Percentiles rank a stretch among this genome's conserved stretches.
phyloP scores from a whole-genome alignment of 192 early-diverging fungal genomes.

The Obelidium mucronatum region DNA sequence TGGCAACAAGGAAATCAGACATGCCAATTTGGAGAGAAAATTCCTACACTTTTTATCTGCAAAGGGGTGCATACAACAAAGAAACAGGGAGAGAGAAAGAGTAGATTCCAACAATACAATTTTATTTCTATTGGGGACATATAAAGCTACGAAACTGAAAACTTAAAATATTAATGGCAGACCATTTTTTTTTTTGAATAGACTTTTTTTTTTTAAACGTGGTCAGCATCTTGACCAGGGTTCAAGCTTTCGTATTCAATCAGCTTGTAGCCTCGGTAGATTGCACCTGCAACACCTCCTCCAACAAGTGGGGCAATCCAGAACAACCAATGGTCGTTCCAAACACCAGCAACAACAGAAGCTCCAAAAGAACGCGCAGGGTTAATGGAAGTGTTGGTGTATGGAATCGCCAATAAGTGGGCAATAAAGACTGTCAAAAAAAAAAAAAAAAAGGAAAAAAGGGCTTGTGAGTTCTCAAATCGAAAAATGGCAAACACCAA shows the following conservation, averaged over 20 bases:
- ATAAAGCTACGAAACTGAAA: not conserved
- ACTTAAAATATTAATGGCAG: too few relatives aligned
- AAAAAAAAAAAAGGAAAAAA: conserved; percentile 25
- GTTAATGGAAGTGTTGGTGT: conserved; percentile 66
- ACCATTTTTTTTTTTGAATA: not conserved
- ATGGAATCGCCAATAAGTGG: conserved; percentile 51
- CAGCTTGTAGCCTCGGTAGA: conserved; percentile 36
- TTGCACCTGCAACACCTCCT: conserved; percentile 42
- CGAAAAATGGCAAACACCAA: not conserved
- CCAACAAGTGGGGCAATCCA: conserved; percentile 53
- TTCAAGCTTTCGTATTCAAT: conserved; percentile 41
- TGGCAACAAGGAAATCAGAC: not conserved
- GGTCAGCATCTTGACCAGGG: conserved; percentile 28
- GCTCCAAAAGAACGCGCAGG: conserved; percentile 72
- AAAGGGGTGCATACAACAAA: not conserved
- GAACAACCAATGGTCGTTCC: conserved; percentile 68
- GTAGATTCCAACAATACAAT: not conserved
- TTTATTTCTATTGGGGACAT: not conserved
- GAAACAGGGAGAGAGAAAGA: not conserved
- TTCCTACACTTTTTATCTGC: not conserved
- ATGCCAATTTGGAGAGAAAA: not conserved
- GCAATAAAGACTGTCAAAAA: conserved; percentile 43
- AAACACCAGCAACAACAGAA: conserved; percentile 55
- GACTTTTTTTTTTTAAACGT: too few relatives aligned
- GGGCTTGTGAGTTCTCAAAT: not conserved